phyloP scores from a whole-genome alignment of 2,329 filamentous ascomycete species.

The Aspergillus cejpii region DNA sequence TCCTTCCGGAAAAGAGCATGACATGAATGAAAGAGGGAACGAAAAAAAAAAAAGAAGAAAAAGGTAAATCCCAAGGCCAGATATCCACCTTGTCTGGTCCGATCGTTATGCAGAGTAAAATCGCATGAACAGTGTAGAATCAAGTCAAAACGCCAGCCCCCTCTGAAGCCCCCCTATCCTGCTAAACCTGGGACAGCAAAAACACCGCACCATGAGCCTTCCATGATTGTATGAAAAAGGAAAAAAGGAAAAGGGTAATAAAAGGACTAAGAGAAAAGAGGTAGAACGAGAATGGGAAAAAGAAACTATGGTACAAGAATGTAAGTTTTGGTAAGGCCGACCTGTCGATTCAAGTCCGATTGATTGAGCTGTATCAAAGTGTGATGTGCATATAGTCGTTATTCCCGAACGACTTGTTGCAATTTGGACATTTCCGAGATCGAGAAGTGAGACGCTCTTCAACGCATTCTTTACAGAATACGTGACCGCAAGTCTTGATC shows the following conservation, averaged over 20 bases:
- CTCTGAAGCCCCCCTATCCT: slow-evolving; percentile 24
- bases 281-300: slow-evolving; percentile 16
- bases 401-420: slow-evolving; percentile 83
- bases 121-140: slow-evolving; percentile 14
- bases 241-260: slow-evolving; percentile 8
- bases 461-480: slow-evolving; percentile 87
- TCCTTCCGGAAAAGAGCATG: slow-evolving; percentile 4
- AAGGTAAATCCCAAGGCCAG: slow-evolving; percentile 13
- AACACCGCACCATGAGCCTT: slow-evolving; percentile 36
- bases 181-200: slow-evolving; percentile 26
- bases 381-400: slow-evolving; percentile 72
- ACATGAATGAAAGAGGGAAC: slow-evolving; percentile 5
- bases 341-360: slow-evolving; percentile 2
- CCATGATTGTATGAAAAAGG: slow-evolving; percentile 14
- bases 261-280: slow-evolving; percentile 12
- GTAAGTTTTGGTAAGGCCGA: slow-evolving; percentile 11
- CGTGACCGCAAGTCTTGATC: slow-evolving; percentile 88
- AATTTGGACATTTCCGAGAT: slow-evolving; percentile 91
- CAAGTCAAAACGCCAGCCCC: slow-evolving; percentile 30
- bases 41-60: slow-evolving; percentile 11
- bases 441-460: slow-evolving; percentile 83
- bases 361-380: slow-evolving; percentile 27
- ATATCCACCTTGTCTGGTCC: slow-evolving; percentile 14
- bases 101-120: slow-evolving; percentile 19
- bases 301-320: slow-evolving; percentile 32